A percentile compares a stretch with the other conserved stretches of the same genome.
Evolutionary conservation across 1,284 basidiomycete genomes (phyloP).

Genomic region (Caloboletus firmus): DNA sequence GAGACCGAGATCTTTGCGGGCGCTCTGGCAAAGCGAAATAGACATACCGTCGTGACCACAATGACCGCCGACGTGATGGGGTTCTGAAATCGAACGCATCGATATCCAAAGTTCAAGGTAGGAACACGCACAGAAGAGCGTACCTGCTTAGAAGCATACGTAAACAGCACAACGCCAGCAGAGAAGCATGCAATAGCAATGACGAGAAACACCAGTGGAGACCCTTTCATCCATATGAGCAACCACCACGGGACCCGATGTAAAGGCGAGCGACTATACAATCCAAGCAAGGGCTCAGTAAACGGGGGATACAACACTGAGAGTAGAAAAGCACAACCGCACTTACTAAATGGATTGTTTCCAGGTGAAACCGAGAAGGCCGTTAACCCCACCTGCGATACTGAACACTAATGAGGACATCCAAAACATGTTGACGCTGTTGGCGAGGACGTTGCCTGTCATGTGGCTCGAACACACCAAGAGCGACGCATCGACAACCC

Average conservation of each 20-base stretch:
- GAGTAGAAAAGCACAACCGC: constrained; percentile 13
- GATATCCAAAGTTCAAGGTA: background rate
- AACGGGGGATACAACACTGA: background rate
- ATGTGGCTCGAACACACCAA: constrained; percentile 46
- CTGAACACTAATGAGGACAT: constrained; percentile 60
- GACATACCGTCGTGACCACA: constrained; percentile 61
- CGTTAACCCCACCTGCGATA: constrained; percentile 59
- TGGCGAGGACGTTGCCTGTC: constrained; percentile 24
- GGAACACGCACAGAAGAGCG: background rate
- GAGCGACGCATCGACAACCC: constrained; percentile 53
- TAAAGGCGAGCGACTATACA: constrained; percentile 49
- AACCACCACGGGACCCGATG: constrained; percentile 54
- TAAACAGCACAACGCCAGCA: constrained; percentile 54
- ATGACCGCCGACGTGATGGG: constrained; percentile 63
- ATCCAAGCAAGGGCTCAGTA: background rate
- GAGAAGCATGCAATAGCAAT: constrained; percentile 57
- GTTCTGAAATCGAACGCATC: constrained; percentile 39
- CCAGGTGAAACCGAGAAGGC: constrained; percentile 56
- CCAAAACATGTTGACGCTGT: constrained; percentile 57
- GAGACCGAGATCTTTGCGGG: background rate
- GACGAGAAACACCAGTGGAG: constrained; percentile 56
- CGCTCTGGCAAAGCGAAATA: background rate
- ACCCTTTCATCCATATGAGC: constrained; percentile 55
- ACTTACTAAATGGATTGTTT: constrained; percentile 59
- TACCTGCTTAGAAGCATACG: constrained; percentile 50